Evolutionary conservation across 345 rosid genomes (phyloP), one percentile per base, ranked within the genome.

Genomic region (Eucalyptus leucophloia): DNA sequence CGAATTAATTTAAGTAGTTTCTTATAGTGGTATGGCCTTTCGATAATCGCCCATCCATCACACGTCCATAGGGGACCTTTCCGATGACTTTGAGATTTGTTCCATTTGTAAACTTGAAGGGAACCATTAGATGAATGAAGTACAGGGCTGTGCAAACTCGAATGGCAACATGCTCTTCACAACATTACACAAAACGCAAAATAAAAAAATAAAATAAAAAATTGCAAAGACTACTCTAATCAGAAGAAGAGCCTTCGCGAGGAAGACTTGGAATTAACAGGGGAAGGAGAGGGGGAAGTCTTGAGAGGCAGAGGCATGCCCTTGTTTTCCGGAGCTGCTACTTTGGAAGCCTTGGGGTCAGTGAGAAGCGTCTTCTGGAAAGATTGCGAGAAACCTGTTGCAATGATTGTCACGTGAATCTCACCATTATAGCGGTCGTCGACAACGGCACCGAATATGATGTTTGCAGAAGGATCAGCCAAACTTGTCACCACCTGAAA

Each of bases 391-490:
- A 98, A 98, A 19, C 99, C 99, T 2, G 99, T 98, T 13, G 99
- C 99, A 5, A 98, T 97, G 50, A 98, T 97, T 42, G 99, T 98
- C 28, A 98, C 99, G 21, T 98, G 99, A 91, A 98, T 94, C 96
- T 98, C 98, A 37, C 99, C 99, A 3, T 93, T 95, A 93, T 95
- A 98, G 9, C 99, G 98, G 77, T 97, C 99, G 60, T 98, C 99
- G 80, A 98, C 99, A 82, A 98, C 99, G 51, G 99, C 99, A 83
- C 99, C 99, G 91, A 98, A 98, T 92, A 97, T 98, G 91, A 98
- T 98, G 95, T 98, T 98, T 51, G 99, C 99, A 1, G 99, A 96
- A 93, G 99, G 98, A 90, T 98, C 99, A 2, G 99, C 98, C 92
- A 98, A 94, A 90, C 99, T 96, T 82, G 99, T 98, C 72, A 98